These are phyloP conservation scores for Psilocybe azurescens DNA, from an alignment of 768 basidiomycete genomes.

Conservation along the genomic window DNA sequence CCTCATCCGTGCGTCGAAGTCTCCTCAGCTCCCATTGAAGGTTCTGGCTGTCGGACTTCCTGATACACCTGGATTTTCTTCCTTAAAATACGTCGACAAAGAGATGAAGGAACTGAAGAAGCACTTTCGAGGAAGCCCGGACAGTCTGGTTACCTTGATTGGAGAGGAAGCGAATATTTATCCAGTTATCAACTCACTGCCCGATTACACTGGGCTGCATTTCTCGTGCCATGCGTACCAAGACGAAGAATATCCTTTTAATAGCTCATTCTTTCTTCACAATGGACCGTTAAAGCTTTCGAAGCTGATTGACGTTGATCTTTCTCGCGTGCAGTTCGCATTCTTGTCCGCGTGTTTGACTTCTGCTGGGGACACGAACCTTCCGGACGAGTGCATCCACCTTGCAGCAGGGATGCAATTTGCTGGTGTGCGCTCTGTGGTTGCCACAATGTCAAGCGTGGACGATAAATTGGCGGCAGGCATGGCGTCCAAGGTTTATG, in stretches of 20 bases:
- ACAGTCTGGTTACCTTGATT: neutral
- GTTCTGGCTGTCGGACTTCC: conserved; percentile 7
- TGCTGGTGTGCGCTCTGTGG: conserved; percentile 4
- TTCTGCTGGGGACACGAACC: neutral
- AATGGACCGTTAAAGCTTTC: conserved; percentile 6
- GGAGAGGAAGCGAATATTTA: conserved; percentile 5
- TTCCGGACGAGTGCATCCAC: conserved; percentile 10
- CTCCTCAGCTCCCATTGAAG: neutral
- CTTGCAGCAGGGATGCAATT: conserved; percentile 12
- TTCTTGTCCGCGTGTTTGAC: conserved; percentile 7
- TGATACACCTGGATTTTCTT: conserved; percentile 1
- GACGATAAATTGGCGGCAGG: neutral
- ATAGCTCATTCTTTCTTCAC: conserved; percentile 9
- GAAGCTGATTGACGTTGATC: conserved; percentile 6
- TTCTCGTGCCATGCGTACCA: conserved; percentile 5
- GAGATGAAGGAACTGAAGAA: neutral
- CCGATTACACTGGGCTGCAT: conserved; percentile 1
- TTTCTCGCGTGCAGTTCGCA: conserved; percentile 5
- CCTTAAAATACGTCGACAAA: neutral
- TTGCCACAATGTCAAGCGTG: conserved; percentile 5
- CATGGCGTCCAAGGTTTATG: neutral
- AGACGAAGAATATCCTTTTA: conserved; percentile 6
- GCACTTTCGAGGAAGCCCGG: neutral
- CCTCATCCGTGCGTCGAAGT: conserved; percentile 4
- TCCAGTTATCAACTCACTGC: conserved; percentile 1